A percentile compares a stretch with the other conserved stretches of the same genome.
phyloP scores from a whole-genome alignment of 495 filamentous ascomycete genomes.

The Penicillium herquei region DNA sequence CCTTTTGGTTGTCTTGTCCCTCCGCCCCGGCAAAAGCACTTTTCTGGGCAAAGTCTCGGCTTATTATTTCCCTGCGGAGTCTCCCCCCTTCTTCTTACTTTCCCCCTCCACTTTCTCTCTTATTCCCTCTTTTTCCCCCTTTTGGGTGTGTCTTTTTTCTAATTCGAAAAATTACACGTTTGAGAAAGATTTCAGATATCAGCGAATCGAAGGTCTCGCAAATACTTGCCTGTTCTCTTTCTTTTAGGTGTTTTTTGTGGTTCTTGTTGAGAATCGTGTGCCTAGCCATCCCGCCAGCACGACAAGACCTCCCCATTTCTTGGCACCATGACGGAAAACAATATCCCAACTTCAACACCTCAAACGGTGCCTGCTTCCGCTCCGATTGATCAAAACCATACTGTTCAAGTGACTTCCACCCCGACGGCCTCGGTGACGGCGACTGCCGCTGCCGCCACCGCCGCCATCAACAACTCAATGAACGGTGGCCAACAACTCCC shows the following conservation, averaged over 20 bases:
- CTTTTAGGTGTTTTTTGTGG: slow-evolving; percentile 2
- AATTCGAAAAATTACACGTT: too few relatives aligned
- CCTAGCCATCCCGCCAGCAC: slow-evolving; percentile 27
- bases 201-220: background rate
- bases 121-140: slow-evolving; percentile 8
- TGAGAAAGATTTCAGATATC: too few relatives aligned
- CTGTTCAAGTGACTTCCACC: slow-evolving; percentile 18
- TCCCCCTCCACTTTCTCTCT: slow-evolving; percentile 3
- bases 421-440: slow-evolving; percentile 34
- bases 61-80: slow-evolving; percentile 24
- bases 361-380: slow-evolving; percentile 29
- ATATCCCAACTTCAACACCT: slow-evolving; percentile 19
- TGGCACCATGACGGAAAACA: slow-evolving; percentile 31
- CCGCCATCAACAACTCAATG: slow-evolving; percentile 40
- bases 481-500: slow-evolving; percentile 59
- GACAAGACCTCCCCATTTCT: slow-evolving; percentile 24
- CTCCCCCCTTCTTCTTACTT: slow-evolving; percentile 15
- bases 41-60: slow-evolving; percentile 45
- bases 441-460: slow-evolving; percentile 43
- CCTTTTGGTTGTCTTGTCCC: slow-evolving; percentile 32
- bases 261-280: slow-evolving; percentile 8
- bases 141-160: slow-evolving; percentile 5
- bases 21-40: slow-evolving; percentile 33
- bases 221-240: background rate
- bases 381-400: slow-evolving; percentile 24